Base-by-base conservation (phyloP, 1,284 basidiomycete species). In the Xerocomus nothofagi region DNA sequence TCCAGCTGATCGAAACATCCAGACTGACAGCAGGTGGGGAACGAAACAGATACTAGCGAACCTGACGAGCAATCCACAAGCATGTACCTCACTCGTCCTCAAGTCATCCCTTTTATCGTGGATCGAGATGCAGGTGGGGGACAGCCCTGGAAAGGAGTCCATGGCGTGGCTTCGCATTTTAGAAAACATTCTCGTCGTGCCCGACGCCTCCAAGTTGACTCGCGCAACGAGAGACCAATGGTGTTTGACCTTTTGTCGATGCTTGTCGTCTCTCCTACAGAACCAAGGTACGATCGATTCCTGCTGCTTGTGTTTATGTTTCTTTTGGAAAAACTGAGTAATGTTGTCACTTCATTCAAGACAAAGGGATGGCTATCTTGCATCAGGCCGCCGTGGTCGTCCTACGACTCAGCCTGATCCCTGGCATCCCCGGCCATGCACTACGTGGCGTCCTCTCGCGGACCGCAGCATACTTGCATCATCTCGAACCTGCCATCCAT, bases 91-190 rank as follows among this genome's bases (percentile, higher is more conserved):
- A 0, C 72, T 94, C 27, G 69, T 91, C 10, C 72, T 89, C 41
- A 84, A 84, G 56, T 82, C 82, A 0, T 78, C 80, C 1, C 71
- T 93, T 5, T 68, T 93, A 2, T 69, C 82, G 0, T 96, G 93
- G 93, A 79, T 94, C 17, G 81, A 86, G 61, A 82, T 87, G 67
- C 88, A 91, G 60, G 65, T 90, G 55, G 72, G 33, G 50, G 49
- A 52, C 18, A 34, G n/a, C 3, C 26, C 39, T 0, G 6, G 20
- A 11, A 57, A 49, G 1, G 83, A 87, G 54, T 66, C 68, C 3
- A 58, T 82, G 12, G 77, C 78, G 1, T 91, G 88, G 87, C 67
- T 81, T 24, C 81, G 77, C 49, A 79, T 91, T 23, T 56, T 91
- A 6, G 84, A 88, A 56, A 91, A 91, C 56, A 71, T 91, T 15